Conservation (phyloP, 2,329 filamentous ascomycete genomes). For the Colletotrichum orchidophilum region DNA sequence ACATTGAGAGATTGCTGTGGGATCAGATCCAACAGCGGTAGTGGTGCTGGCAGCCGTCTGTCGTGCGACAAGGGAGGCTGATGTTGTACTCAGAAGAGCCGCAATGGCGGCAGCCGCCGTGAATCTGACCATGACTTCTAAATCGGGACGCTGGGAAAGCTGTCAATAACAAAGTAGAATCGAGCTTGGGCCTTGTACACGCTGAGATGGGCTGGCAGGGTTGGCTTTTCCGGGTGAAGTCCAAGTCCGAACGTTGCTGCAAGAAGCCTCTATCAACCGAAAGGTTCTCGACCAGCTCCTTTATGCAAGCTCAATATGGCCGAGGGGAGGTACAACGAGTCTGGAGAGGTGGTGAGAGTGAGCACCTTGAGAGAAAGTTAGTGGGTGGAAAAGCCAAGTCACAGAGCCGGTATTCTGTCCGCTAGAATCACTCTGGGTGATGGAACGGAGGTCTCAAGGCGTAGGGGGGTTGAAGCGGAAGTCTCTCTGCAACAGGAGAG, state of each 20-base stretch:
- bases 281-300: constrained; percentile 7
- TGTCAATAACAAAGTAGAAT: neutral
- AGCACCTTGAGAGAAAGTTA: constrained; percentile 26
- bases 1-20: constrained; percentile 30
- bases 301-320: constrained; percentile 9
- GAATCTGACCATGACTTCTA: constrained; percentile 17
- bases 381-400: neutral
- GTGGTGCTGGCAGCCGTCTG: constrained; percentile 44
- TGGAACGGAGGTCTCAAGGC: neutral
- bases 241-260: constrained; percentile 5
- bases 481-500: neutral
- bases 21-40: constrained; percentile 26
- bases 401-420: neutral
- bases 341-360: neutral
- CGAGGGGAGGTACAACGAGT: neutral
- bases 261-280: neutral
- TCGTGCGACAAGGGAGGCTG: constrained; percentile 37
- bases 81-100: constrained; percentile 26
- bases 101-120: constrained; percentile 17
- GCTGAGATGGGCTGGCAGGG: neutral
- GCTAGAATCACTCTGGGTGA: neutral
- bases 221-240: neutral
- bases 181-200: neutral
- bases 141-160: neutral
- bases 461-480: neutral